These are phyloP conservation scores for Nidula niveotomentosa DNA, from an alignment of 1,284 basidiomycete genomes.

Conservation along the genomic window DNA sequence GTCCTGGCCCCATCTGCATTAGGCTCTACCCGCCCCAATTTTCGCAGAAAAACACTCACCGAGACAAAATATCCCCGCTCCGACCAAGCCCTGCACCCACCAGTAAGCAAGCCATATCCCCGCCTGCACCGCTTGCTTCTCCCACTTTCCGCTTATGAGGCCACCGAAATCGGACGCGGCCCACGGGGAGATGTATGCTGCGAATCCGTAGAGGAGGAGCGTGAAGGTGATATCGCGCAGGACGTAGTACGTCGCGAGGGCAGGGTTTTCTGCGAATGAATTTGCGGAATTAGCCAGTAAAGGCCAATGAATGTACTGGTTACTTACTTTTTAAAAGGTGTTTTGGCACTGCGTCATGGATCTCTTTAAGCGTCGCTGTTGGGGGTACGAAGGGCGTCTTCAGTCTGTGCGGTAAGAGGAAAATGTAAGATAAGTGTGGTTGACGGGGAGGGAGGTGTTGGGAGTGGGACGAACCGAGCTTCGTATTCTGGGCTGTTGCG, in stretches of 20 bases:
- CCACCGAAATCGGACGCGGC: constrained; percentile 17
- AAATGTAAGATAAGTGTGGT: not conserved
- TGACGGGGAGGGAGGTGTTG: not conserved
- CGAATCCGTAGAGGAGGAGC: constrained; percentile 20
- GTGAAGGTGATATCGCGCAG: constrained; percentile 29
- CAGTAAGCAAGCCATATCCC: constrained; percentile 24
- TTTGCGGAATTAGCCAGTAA: not conserved
- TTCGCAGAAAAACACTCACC: constrained; percentile 13
- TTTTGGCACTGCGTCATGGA: constrained; percentile 39
- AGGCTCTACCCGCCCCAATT: not conserved
- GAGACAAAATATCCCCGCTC: constrained; percentile 28
- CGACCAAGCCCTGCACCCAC: constrained; percentile 26
- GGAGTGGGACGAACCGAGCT: constrained; percentile 11
- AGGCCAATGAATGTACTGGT: not conserved
- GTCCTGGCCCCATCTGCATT: constrained; percentile 4
- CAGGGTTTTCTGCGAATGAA: constrained; percentile 28
- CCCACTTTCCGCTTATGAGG: constrained; percentile 13
- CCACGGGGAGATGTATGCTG: constrained; percentile 20
- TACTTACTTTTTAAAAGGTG: constrained; percentile 44
- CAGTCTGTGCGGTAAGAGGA: constrained; percentile 8
- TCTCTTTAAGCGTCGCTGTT: constrained; percentile 32
- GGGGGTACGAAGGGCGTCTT: constrained; percentile 30
- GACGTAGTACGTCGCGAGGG: constrained; percentile 30
- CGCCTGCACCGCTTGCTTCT: constrained; percentile 13
- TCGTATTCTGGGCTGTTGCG: constrained; percentile 25